These are phyloP conservation scores for Chlorella vulgaris DNA, from an alignment of 139 green algal species.

Conservation along the genomic window DNA sequence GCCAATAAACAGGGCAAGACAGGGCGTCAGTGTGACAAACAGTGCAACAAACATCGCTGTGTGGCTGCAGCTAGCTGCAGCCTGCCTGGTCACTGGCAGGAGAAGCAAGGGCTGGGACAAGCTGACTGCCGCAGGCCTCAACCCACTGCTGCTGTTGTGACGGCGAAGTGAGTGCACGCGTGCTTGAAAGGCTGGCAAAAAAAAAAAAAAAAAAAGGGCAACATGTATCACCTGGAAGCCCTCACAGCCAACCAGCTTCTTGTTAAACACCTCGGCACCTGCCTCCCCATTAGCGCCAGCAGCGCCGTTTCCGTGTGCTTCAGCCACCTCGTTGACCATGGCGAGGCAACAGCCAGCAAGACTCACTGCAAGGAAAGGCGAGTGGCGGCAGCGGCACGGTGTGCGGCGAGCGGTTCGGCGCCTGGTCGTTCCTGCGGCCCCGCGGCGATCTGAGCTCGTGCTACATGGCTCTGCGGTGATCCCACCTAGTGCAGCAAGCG, in stretches of 20 bases:
- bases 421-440: no score
- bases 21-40: no score
- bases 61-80: no score
- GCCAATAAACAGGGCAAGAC: no score
- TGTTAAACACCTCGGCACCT: background rate
- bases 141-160: no score
- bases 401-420: no score
- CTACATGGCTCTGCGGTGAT: background rate
- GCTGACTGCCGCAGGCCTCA: no score
- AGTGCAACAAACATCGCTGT: no score
- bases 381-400: no score
- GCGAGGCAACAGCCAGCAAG: background rate
- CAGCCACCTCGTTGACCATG: background rate
- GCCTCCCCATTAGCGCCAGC: background rate
- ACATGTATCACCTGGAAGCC: background rate
- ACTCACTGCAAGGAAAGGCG: background rate
- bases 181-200: background rate
- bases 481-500: background rate
- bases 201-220: background rate
- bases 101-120: no score
- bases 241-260: constrained; percentile 28
- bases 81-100: no score
- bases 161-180: no score
- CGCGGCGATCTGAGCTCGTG: background rate
- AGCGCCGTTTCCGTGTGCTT: background rate